A percentile compares a stretch with the other conserved stretches of the same genome.
Evolutionary conservation across 345 rosid genomes (phyloP).

Genomic region (Lepidium didymum): DNA sequence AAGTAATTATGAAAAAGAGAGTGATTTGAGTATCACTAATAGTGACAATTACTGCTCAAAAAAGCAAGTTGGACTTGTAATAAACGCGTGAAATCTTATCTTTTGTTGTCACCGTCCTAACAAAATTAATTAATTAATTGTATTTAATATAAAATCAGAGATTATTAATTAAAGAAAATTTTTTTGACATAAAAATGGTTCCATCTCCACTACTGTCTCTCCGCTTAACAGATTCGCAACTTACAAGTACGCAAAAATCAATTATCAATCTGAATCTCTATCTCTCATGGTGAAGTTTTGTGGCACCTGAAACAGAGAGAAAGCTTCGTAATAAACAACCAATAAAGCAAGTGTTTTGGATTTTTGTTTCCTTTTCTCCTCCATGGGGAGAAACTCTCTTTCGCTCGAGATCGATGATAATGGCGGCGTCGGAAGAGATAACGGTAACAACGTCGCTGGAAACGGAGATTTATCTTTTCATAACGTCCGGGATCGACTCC

Average conservation of each 20-base stretch:
- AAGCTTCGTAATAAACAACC: not conserved
- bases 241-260: not conserved
- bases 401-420: slow-evolving; percentile 39
- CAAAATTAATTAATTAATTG: not conserved
- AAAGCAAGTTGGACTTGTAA: slow-evolving; percentile 11
- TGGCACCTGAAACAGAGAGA: slow-evolving; percentile 21
- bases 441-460: slow-evolving; percentile 13
- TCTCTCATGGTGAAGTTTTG: slow-evolving; percentile 26
- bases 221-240: slow-evolving; percentile 22
- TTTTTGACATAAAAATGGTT: too few relatives aligned
- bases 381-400: slow-evolving; percentile 46
- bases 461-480: slow-evolving; percentile 27
- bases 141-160: not conserved
- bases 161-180: too few relatives aligned
- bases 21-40: slow-evolving; percentile 6
- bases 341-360: not conserved
- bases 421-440: slow-evolving; percentile 28
- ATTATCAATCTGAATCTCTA: slow-evolving; percentile 23
- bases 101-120: slow-evolving; percentile 22
- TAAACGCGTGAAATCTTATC: slow-evolving; percentile 26
- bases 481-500: slow-evolving; percentile 66
- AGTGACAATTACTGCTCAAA: slow-evolving; percentile 19
- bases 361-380: not conserved
- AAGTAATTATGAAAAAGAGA: not conserved
- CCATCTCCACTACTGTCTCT: slow-evolving; percentile 21